Percentiles rank a stretch among this genome's conserved stretches.
These are phyloP conservation scores for Saturnispora besseyi DNA, from an alignment of 805 yeast genomes.

Conservation along the genomic window DNA sequence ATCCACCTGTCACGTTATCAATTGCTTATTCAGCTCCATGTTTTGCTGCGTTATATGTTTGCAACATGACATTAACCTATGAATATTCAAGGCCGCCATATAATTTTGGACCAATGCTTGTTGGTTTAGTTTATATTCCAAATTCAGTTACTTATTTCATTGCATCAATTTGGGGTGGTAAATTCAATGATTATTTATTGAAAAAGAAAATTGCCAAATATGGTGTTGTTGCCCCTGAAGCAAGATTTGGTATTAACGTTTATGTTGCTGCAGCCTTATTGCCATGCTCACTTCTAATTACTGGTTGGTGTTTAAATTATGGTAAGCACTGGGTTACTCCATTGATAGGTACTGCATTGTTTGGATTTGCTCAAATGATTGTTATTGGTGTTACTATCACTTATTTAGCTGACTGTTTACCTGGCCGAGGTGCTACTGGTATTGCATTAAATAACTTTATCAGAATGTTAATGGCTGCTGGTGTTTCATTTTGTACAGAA, in stretches of 20 bases:
- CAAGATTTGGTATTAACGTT: slow-evolving; percentile 69
- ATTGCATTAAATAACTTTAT: slow-evolving; percentile 74
- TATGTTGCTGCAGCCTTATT: slow-evolving; percentile 52
- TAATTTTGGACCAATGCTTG: slow-evolving; percentile 51
- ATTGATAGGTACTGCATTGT: slow-evolving; percentile 68
- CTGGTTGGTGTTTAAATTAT: slow-evolving; percentile 74
- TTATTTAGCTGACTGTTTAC: slow-evolving; percentile 73
- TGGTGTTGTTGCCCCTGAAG: slow-evolving; percentile 66
- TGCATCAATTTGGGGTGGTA: slow-evolving; percentile 75
- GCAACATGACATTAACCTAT: slow-evolving; percentile 65
- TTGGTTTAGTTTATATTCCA: slow-evolving; percentile 75
- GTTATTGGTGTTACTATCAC: slow-evolving; percentile 75
- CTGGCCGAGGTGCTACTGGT: slow-evolving; percentile 85
- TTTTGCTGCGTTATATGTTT: slow-evolving; percentile 60
- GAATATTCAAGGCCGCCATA: slow-evolving; percentile 59
- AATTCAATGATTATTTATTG: slow-evolving; percentile 62
- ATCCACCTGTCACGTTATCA: slow-evolving; percentile 68
- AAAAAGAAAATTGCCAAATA: slow-evolving; percentile 42
- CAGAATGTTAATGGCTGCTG: slow-evolving; percentile 66
- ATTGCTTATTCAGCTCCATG: slow-evolving; percentile 61
- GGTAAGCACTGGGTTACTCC: slow-evolving; percentile 71
- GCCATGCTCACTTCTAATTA: slow-evolving; percentile 59
- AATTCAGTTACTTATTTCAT: slow-evolving; percentile 69
- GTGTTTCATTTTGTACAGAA: slow-evolving; percentile 65
- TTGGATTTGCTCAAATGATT: slow-evolving; percentile 79